A percentile compares a stretch with the other conserved stretches of the same genome.
Evolutionary conservation across 1,139 yeast genomes (phyloP).

Genomic region (Saccharomycopsis crataegensis): DNA sequence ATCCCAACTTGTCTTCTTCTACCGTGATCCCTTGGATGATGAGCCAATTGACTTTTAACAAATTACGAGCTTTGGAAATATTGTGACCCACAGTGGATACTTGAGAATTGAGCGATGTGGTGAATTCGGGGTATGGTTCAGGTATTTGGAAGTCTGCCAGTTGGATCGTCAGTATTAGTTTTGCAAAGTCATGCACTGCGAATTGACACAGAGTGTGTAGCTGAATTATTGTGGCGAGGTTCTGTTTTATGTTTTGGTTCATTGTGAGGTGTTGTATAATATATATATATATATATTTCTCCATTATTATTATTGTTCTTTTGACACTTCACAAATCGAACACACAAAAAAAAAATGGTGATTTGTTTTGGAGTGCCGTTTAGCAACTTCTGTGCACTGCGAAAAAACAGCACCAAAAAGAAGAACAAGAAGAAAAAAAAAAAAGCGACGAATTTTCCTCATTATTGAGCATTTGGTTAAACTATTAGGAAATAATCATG

Average conservation of each 20-base stretch:
- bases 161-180: neutral
- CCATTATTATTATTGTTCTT: neutral
- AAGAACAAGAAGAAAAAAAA: too few relatives aligned
- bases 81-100: neutral
- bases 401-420: too few relatives aligned
- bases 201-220: neutral
- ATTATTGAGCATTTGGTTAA: too few relatives aligned
- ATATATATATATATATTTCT: neutral
- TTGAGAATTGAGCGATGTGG: neutral
- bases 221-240: neutral
- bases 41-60: constrained; percentile 1
- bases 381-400: too few relatives aligned
- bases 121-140: neutral
- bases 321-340: neutral
- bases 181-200: neutral
- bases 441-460: too few relatives aligned
- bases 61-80: constrained; percentile 2
- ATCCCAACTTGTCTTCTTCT: constrained; percentile 2
- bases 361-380: too few relatives aligned
- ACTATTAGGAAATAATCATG: constrained; percentile 34
- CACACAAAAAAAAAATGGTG: neutral
- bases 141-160: neutral
- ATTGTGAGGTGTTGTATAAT: neutral
- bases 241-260: neutral
- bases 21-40: neutral